phyloP scores from a whole-genome alignment of 331 rosid genomes.

The Quercus phellos region DNA sequence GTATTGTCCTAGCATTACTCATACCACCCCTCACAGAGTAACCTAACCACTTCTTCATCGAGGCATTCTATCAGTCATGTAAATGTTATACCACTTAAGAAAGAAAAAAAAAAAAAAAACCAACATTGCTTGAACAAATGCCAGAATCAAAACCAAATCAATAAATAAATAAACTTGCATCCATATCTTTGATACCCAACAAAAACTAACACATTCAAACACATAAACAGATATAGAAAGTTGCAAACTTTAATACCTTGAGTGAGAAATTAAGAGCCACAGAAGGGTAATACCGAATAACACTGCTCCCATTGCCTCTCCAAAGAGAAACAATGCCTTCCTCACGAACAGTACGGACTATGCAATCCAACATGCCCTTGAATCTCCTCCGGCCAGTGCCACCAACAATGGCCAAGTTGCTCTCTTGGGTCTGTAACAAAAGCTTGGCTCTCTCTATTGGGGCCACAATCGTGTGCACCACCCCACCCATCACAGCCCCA shows the following conservation, averaged over 20 bases:
- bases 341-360: conserved; percentile 64
- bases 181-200: neutral
- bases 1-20: too few relatives aligned
- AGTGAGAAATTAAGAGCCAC: conserved; percentile 98
- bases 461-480: conserved; percentile 93
- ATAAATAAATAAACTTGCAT: neutral
- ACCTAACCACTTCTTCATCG: neutral
- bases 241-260: conserved; percentile 44
- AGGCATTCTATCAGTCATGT: neutral
- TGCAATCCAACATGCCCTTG: conserved; percentile 86
- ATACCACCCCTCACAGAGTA: neutral
- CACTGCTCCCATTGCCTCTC: conserved; percentile 98
- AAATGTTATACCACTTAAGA: neutral
- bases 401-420: conserved; percentile 72
- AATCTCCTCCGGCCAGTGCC: conserved; percentile 54
- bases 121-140: neutral
- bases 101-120: neutral
- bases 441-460: conserved; percentile 93
- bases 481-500: conserved; percentile 84
- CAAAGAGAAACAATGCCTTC: conserved; percentile 89
- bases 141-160: neutral
- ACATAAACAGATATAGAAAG: neutral
- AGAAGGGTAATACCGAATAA: conserved; percentile 91
- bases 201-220: neutral
- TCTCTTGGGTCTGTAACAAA: conserved; percentile 88